A percentile compares a stretch with the other conserved stretches of the same genome.
phyloP scores from a whole-genome alignment of 148 eudicot species.

The Rhododendron griersonianum region DNA sequence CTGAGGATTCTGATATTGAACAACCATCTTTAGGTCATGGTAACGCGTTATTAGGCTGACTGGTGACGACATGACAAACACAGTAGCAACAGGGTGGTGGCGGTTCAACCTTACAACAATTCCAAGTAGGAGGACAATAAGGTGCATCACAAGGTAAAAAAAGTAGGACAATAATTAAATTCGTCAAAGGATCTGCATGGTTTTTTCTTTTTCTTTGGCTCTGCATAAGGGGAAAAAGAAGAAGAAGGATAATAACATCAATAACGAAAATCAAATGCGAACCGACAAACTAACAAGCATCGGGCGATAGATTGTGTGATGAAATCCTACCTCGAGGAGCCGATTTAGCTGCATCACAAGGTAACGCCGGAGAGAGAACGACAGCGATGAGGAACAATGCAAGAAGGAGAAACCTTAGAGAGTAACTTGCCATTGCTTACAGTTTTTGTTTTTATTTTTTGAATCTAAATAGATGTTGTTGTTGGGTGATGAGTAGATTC shows the following conservation, averaged over 20 bases:
- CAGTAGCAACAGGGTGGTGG: conserved; percentile 4
- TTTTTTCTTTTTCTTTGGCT: not conserved
- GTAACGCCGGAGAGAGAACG: not conserved
- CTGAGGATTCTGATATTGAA: not conserved
- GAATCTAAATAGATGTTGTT: not conserved
- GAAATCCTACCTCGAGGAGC: not conserved
- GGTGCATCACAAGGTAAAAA: too few relatives aligned
- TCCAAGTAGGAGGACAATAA: conserved; percentile 17
- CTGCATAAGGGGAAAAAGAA: not conserved
- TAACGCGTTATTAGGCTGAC: not conserved
- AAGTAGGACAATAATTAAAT: too few relatives aligned
- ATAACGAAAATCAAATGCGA: not conserved
- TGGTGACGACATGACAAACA: not conserved
- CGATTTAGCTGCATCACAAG: not conserved
- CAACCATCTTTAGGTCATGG: not conserved
- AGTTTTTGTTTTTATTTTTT: not conserved
- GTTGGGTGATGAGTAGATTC: not conserved
- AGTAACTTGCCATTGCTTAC: conserved; percentile 11
- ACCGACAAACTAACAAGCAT: not conserved
- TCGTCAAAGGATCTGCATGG: not conserved
- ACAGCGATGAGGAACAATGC: not conserved
- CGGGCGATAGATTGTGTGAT: not conserved
- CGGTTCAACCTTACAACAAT: conserved; percentile 17
- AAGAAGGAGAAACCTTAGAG: not conserved
- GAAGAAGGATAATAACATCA: too few relatives aligned